Evolutionary conservation across 2,329 filamentous ascomycete genomes (phyloP).

Genomic region (Celoporthe dispersa): DNA sequence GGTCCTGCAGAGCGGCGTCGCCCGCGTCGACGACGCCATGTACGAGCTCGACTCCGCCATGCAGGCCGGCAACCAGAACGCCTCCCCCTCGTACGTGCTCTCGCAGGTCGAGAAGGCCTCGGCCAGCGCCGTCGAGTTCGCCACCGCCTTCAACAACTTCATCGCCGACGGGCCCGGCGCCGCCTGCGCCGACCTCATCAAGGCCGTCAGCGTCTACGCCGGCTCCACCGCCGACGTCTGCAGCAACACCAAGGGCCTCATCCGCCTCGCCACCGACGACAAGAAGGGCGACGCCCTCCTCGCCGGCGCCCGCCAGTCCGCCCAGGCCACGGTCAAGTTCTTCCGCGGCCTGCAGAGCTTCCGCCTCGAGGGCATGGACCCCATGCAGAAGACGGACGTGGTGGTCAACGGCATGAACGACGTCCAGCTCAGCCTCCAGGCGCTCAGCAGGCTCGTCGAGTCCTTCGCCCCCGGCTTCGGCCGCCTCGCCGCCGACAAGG

Average conservation of each 20-base stretch:
- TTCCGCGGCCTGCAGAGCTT: slow-evolving; percentile 95
- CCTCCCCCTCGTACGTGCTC: slow-evolving; percentile 89
- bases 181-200: slow-evolving; percentile 88
- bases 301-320: slow-evolving; percentile 80
- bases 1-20: slow-evolving; percentile 88
- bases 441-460: slow-evolving; percentile 90
- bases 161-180: slow-evolving; percentile 95
- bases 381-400: slow-evolving; percentile 91
- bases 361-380: slow-evolving; percentile 86
- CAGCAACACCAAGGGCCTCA: slow-evolving; percentile 94
- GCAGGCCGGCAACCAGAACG: slow-evolving; percentile 98
- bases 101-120: slow-evolving; percentile 98
- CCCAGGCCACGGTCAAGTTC: slow-evolving; percentile 87
- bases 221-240: slow-evolving; percentile 92
- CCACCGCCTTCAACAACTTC: slow-evolving; percentile 97
- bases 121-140: slow-evolving; percentile 93
- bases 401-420: slow-evolving; percentile 98
- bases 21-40: slow-evolving; percentile 92
- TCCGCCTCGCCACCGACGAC: slow-evolving; percentile 90
- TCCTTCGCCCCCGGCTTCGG: slow-evolving; percentile 85
- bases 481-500: slow-evolving; percentile 76
- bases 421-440: slow-evolving; percentile 91
- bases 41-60: slow-evolving; percentile 98
- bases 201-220: slow-evolving; percentile 86
- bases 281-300: slow-evolving; percentile 89